phyloP scores from a whole-genome alignment of 345 rosid species.

The Acer negundo region DNA sequence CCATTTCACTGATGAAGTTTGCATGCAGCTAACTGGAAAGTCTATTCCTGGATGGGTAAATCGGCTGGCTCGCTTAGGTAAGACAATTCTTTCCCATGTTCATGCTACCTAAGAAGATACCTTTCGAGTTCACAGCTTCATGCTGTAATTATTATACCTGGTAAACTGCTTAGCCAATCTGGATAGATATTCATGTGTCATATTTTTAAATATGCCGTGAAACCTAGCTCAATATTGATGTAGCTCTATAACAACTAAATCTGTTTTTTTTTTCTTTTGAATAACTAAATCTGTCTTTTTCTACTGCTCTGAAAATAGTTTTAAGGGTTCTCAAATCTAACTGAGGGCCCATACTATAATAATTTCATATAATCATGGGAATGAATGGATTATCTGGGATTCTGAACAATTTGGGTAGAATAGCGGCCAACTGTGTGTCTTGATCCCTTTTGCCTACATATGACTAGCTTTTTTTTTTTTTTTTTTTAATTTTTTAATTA shows the following conservation, averaged over 20 bases:
- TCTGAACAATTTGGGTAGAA: not conserved
- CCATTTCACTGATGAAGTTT: constrained; percentile 87
- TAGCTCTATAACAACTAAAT: not conserved
- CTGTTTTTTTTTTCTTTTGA: not conserved
- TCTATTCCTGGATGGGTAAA: constrained; percentile 95
- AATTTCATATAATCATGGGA: not conserved
- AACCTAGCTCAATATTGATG: not conserved
- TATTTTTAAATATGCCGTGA: constrained; percentile 3
- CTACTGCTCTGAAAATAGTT: not conserved
- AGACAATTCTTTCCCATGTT: constrained; percentile 22
- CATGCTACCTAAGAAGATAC: constrained; percentile 10
- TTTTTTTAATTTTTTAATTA: not conserved
- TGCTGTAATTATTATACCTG: not conserved
- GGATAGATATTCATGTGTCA: not conserved
- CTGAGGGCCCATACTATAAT: not conserved
- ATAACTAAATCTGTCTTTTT: not conserved
- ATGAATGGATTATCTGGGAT: not conserved
- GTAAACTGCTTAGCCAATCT: constrained; percentile 2
- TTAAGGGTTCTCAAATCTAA: not conserved
- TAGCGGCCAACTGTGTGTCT: not conserved
- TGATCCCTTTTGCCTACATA: constrained; percentile 10
- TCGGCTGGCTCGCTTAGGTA: constrained; percentile 86
- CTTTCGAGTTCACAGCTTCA: not conserved
- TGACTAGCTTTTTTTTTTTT: not conserved
- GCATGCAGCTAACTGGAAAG: constrained; percentile 72